A percentile compares a stretch with the other conserved stretches of the same genome.
Evolutionary conservation across 805 yeast genomes (phyloP).

Genomic region (Scheffersomyces spartinae): DNA sequence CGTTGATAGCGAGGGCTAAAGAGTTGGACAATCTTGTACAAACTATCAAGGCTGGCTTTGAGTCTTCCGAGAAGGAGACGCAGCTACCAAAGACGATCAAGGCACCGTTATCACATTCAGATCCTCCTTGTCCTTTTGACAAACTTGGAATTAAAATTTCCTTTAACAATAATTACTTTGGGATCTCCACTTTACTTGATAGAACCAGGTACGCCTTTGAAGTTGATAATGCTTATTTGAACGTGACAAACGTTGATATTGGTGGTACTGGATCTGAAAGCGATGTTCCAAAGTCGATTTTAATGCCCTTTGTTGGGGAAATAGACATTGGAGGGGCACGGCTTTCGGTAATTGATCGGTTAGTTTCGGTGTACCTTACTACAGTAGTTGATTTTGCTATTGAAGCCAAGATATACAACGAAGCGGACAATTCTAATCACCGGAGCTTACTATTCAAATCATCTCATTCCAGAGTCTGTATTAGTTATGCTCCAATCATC

Average conservation of each 20-base stretch:
- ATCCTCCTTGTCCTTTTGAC: background rate
- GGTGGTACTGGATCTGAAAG: slow-evolving; percentile 1
- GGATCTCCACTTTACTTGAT: slow-evolving; percentile 20
- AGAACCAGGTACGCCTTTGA: slow-evolving; percentile 24
- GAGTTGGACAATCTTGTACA: slow-evolving; percentile 4
- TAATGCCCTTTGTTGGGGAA: slow-evolving; percentile 28
- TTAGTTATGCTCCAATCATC: slow-evolving; percentile 40
- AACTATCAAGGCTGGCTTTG: background rate
- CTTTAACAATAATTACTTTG: slow-evolving; percentile 22
- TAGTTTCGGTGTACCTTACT: slow-evolving; percentile 29
- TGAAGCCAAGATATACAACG: slow-evolving; percentile 31
- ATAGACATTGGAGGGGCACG: slow-evolving; percentile 30
- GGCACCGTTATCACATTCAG: background rate
- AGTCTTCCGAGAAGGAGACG: no score
- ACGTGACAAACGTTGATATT: slow-evolving; percentile 10
- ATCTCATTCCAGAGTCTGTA: slow-evolving; percentile 43
- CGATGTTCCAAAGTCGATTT: no score
- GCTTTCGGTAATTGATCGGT: slow-evolving; percentile 26
- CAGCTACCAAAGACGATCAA: background rate
- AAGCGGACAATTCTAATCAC: slow-evolving; percentile 10
- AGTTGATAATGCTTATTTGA: slow-evolving; percentile 17
- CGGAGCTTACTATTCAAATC: slow-evolving; percentile 49
- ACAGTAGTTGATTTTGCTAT: slow-evolving; percentile 34
- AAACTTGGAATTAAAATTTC: slow-evolving; percentile 12
- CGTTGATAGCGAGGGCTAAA: slow-evolving; percentile 4